Conservation (phyloP, 2,329 filamentous ascomycete genomes). For the Capronia americana region DNA sequence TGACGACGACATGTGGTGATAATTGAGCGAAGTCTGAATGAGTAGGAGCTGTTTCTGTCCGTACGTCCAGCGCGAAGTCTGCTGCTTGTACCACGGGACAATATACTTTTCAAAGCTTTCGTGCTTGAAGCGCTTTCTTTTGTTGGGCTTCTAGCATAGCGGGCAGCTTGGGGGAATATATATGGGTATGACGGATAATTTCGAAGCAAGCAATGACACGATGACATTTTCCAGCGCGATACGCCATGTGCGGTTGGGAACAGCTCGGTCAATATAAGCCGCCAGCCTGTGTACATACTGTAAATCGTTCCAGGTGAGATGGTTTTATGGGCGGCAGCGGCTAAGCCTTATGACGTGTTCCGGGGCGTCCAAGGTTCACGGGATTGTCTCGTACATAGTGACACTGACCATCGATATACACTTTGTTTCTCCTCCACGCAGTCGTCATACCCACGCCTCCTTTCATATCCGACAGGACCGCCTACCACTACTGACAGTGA, state of each 20-base stretch:
- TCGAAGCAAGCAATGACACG: conserved; percentile 14
- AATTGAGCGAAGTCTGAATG: background rate
- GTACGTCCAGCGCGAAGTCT: background rate
- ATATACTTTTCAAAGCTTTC: background rate
- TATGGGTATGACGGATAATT: conserved; percentile 14
- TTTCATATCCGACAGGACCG: background rate
- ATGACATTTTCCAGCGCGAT: conserved; percentile 2
- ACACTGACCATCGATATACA: background rate
- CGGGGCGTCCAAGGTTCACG: background rate
- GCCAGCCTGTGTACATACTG: background rate
- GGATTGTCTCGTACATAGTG: background rate
- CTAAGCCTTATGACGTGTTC: background rate
- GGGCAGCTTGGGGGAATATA: conserved; percentile 13
- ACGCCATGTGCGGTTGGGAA: background rate
- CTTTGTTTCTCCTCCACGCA: background rate
- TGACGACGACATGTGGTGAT: conserved; percentile 58
- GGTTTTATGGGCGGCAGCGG: too few species aligned
- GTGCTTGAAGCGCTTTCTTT: background rate
- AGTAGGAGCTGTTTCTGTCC: background rate
- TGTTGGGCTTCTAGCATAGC: conserved; percentile 31
- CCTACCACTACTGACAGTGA: background rate
- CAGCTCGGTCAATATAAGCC: background rate
- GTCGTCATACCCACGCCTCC: background rate
- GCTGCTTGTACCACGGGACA: background rate
- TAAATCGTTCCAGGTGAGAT: background rate